Evolutionary conservation across 2,329 filamentous ascomycete genomes (phyloP).

Genomic region (Macroventuria anomochaeta): DNA sequence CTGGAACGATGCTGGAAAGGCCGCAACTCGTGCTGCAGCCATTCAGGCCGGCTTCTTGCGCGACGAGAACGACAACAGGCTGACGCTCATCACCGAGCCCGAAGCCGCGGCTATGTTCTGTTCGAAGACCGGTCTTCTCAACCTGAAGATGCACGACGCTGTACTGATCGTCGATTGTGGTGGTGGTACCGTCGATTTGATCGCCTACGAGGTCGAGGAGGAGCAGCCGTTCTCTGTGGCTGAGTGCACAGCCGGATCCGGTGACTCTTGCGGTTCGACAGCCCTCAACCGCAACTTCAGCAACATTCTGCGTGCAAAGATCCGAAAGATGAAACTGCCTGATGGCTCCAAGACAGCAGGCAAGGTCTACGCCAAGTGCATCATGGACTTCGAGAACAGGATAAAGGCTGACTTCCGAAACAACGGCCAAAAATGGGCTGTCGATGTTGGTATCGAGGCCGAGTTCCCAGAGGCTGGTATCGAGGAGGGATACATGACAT

Average conservation of each 20-base stretch:
- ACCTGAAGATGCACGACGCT: constrained; percentile 98
- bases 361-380: constrained; percentile 97
- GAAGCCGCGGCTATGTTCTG: constrained; percentile 98
- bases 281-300: constrained; percentile 97
- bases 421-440: constrained; percentile 98
- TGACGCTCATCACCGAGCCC: constrained; percentile 94
- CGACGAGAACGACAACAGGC: constrained; percentile 95
- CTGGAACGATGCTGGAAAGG: constrained; percentile 99
- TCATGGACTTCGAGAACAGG: constrained; percentile 99
- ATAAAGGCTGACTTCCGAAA: constrained; percentile 99
- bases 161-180: constrained; percentile 97
- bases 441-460: constrained; percentile 97
- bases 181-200: constrained; percentile 97
- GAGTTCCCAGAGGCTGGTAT: constrained; percentile 98
- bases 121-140: constrained; percentile 92
- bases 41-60: constrained; percentile 96
- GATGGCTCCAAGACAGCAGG: constrained; percentile 97
- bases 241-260: constrained; percentile 95
- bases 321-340: constrained; percentile 98
- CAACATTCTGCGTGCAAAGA: constrained; percentile 96
- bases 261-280: constrained; percentile 97
- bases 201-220: constrained; percentile 98
- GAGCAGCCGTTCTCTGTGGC: constrained; percentile 96
- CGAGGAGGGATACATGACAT: constrained; percentile 99
- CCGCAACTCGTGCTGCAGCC: constrained; percentile 90